Conservation (phyloP, 805 yeast genomes). For the Candida silvicultrix region DNA sequence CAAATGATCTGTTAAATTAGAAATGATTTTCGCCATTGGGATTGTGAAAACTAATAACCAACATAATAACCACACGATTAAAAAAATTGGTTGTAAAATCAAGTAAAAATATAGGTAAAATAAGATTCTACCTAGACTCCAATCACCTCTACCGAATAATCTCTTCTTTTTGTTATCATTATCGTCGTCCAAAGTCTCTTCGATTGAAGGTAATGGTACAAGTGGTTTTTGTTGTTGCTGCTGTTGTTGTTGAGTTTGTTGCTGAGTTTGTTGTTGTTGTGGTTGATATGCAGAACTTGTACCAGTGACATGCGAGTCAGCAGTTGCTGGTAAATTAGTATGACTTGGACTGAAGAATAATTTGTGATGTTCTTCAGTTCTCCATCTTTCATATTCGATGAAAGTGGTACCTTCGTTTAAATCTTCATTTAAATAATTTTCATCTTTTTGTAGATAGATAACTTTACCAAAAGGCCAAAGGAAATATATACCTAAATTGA, state of each 20-base stretch:
- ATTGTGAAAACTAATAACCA: slow-evolving; percentile 87
- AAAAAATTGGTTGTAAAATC: slow-evolving; percentile 61
- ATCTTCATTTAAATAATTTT: slow-evolving; percentile 80
- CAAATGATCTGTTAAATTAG: slow-evolving; percentile 65
- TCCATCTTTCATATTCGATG: slow-evolving; percentile 85
- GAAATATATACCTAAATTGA: slow-evolving; percentile 63
- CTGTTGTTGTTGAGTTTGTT: neutral
- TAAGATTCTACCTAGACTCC: slow-evolving; percentile 78
- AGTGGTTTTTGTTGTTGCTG: slow-evolving; percentile 1
- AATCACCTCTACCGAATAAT: slow-evolving; percentile 84
- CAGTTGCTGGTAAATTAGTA: slow-evolving; percentile 2
- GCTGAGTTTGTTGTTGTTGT: neutral
- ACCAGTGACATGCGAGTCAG: neutral
- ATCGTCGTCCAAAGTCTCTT: slow-evolving; percentile 10
- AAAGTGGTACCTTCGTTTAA: slow-evolving; percentile 81
- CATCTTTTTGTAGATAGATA: slow-evolving; percentile 71
- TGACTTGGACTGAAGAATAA: slow-evolving; percentile 54
- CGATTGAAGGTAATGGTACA: slow-evolving; percentile 1
- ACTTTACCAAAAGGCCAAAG: slow-evolving; percentile 87
- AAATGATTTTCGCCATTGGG: slow-evolving; percentile 83
- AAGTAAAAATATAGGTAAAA: slow-evolving; percentile 70
- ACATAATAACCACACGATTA: slow-evolving; percentile 47
- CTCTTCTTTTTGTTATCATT: slow-evolving; percentile 36
- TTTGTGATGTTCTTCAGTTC: slow-evolving; percentile 66
- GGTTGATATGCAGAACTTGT: neutral